These are phyloP conservation scores for Leccinum ponderosum DNA, from an alignment of 1,284 basidiomycete species.

Conservation along the genomic window DNA sequence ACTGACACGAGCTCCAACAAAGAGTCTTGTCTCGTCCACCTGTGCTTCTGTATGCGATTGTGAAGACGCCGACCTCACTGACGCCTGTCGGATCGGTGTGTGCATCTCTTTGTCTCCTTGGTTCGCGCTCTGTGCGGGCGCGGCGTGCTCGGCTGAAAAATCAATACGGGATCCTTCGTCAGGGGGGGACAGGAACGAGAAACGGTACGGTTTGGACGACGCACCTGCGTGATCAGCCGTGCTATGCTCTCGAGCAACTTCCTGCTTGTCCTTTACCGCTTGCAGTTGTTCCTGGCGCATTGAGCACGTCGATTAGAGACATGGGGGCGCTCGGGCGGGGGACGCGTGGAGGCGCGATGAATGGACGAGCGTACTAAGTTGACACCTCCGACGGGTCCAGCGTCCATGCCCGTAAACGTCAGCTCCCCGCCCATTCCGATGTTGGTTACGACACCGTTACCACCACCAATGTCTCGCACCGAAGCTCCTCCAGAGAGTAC, in stretches of 20 bases:
- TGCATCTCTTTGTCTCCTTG: background rate
- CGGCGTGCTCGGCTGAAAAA: constrained; percentile 2
- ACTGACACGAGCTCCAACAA: constrained; percentile 29
- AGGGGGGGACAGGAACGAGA: background rate
- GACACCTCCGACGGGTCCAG: too few relatives aligned
- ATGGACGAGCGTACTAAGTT: background rate
- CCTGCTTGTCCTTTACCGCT: background rate
- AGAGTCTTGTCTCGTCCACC: constrained; percentile 6
- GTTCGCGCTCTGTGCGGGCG: background rate
- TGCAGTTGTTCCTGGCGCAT: constrained; percentile 11
- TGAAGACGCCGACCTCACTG: background rate
- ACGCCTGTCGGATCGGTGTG: background rate
- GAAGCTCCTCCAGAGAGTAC: too few relatives aligned
- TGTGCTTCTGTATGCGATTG: background rate
- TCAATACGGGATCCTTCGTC: background rate
- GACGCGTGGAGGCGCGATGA: constrained; percentile 28
- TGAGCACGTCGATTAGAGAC: constrained; percentile 24
- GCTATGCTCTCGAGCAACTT: background rate
- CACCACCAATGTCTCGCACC: too few relatives aligned
- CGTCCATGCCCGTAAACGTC: too few relatives aligned
- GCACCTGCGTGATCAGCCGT: background rate
- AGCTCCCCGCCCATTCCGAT: too few relatives aligned
- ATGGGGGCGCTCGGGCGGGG: constrained; percentile 16
- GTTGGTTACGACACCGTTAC: too few relatives aligned
- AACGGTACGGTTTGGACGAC: background rate